Base-by-base conservation (phyloP, 1,139 yeast genomes). In the Magnusiomyces suaveolens region DNA sequence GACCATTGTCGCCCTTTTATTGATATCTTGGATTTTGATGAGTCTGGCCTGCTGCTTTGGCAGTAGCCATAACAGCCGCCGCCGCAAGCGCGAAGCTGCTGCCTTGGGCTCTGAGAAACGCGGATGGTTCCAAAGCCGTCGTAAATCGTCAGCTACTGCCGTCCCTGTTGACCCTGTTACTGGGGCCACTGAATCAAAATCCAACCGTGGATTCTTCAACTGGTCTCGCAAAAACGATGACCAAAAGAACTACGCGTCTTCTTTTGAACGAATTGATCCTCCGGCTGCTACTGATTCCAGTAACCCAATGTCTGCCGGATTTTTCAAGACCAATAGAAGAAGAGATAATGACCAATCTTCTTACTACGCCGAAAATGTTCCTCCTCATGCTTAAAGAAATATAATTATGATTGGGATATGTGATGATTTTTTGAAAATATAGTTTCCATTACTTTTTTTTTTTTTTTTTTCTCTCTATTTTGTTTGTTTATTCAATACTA, bases 1-100 rank as follows among this genome's bases (percentile, higher is more conserved):
- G 92, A 75, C 85, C 23, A 70, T 80, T 1, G 78, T 76, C 1
- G 78, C 77, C 53, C 68, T 79, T 62, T 65, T 79, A 52, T 58
- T 78, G 41, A 55, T 80, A 33, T 57, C 69, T 50, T 58, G 64
- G 55, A 38, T 72, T 49, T 59, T 69, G 53, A 65, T 66, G 60
- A 29, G 33, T 10, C 2, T 46, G 3, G 21, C 49, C 2, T 64
- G 68, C 64, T 57, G 64, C 58, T 63, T 64, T 21, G 63, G 70
- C 58, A 62, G 66, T 56, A 18, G 33, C 20, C 16, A 32, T 6
- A 16, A 33, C 23, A 29, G 43, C 46, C 23, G 46, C 25, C 21
- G 46, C 12, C 29, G 46, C 36, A 14, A 47, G 43, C 51, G 47
- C 18, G 6, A 29, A 29, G 33, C 6, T 6, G 33, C 33, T 29